Base-by-base conservation (phyloP, 345 rosid species). In the Eutrema yunnanense region DNA sequence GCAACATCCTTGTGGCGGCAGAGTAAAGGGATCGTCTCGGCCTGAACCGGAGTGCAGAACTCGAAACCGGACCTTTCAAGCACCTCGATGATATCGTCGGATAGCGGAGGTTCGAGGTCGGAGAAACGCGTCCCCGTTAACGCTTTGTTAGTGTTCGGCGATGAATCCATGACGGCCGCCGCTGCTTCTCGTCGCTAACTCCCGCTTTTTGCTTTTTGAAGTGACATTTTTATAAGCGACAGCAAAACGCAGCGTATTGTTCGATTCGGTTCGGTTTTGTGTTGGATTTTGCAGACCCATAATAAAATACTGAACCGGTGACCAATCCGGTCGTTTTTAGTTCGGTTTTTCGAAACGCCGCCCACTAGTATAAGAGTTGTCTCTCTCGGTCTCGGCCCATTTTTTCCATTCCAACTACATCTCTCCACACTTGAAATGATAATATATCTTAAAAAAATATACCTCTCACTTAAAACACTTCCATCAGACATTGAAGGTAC, bases 1-100 rank as follows among this genome's bases (percentile, higher is more conserved):
- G 96, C 86, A 3, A 95, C 99, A 74, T 95, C 98, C 79, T 92
- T 92, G 84, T 78, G 85, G 78, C 81, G 65, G 81, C 99, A 92
- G 22, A 95, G 89, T 49, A 94, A 68, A 19, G 97, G 98, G 47
- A 93, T 89, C 3, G 97, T 85, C 19, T 90, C 87, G 36, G 16
- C 16, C 16, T 16, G 16, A 16, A 16, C 16, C 16, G 16, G 16
- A 16, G 16, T 16, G 16, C 16, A 16, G 16, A 16, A 16, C 16
- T 16, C 16, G 16, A 16, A 16, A 16, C 16, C 16, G 16, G 82
- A 64, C 16, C 40, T 67, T 4, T 60, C 12, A 10, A 95, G 84
- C 6, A 90, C 97, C 2, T 79, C 81, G 44, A 94, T 79, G 48
- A 90, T 87, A 10, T 78, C 81, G 40, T 65, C 80, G n/a, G 96